Conservation (phyloP, 2,329 filamentous ascomycete species). For the Cladosporium halotolerans region DNA sequence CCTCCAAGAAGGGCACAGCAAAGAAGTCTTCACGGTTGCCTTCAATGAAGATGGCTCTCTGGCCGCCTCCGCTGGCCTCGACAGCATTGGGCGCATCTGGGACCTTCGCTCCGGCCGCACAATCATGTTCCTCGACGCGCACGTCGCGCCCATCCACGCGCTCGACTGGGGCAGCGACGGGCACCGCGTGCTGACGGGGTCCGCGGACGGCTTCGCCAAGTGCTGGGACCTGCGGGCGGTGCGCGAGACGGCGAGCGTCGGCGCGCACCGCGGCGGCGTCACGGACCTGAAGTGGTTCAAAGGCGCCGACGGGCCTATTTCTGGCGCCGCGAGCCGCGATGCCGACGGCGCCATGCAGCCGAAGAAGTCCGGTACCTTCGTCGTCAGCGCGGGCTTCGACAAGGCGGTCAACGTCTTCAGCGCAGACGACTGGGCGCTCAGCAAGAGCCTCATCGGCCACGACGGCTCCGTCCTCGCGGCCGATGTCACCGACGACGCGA, state of each 20-base stretch:
- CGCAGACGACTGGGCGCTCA: constrained; percentile 88
- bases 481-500: constrained; percentile 77
- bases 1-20: constrained; percentile 62
- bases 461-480: constrained; percentile 86
- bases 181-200: constrained; percentile 85
- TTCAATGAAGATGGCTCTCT: constrained; percentile 91
- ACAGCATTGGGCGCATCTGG: constrained; percentile 94
- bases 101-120: constrained; percentile 87
- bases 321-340: constrained; percentile 35
- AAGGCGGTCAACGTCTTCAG: constrained; percentile 94
- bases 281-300: constrained; percentile 94
- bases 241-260: constrained; percentile 73
- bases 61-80: constrained; percentile 82
- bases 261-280: constrained; percentile 84
- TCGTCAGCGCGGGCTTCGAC: constrained; percentile 87
- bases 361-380: constrained; percentile 84
- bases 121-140: constrained; percentile 89
- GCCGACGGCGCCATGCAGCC: constrained; percentile 55
- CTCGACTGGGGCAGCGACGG: constrained; percentile 90
- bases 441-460: constrained; percentile 83
- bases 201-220: constrained; percentile 91
- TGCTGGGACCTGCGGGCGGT: constrained; percentile 97
- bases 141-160: constrained; percentile 88
- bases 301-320: constrained; percentile 67
- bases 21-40: constrained; percentile 82